A percentile compares a stretch with the other conserved stretches of the same genome.
These are phyloP conservation scores for Akanthomyces lecanii DNA, from an alignment of 2,329 filamentous ascomycete species.

Conservation along the genomic window DNA sequence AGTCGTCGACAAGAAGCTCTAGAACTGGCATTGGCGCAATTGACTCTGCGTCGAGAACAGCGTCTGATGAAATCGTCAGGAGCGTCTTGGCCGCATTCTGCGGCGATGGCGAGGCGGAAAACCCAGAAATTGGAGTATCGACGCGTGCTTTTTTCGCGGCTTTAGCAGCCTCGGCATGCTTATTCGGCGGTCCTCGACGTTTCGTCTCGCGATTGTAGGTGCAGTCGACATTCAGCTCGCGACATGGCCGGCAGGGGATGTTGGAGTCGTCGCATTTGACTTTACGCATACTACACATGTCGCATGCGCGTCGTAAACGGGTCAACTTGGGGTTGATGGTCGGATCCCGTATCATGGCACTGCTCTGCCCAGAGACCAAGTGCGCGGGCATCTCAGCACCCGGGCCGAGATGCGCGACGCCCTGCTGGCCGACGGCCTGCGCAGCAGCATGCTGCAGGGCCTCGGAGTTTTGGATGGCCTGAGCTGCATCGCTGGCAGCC, in stretches of 20 bases:
- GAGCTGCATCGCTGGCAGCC: constrained; percentile 42
- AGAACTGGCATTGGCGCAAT: constrained; percentile 68
- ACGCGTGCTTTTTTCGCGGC: constrained; percentile 46
- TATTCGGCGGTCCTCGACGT: constrained; percentile 55
- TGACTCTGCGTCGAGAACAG: constrained; percentile 56
- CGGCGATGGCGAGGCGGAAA: constrained; percentile 36
- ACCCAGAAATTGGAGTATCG: constrained; percentile 27
- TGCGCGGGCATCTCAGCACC: constrained; percentile 23
- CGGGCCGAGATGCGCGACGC: constrained; percentile 18
- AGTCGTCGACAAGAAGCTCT: constrained; percentile 70
- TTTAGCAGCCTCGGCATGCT: constrained; percentile 53
- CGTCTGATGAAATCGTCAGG: constrained; percentile 40
- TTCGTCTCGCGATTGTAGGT: constrained; percentile 56
- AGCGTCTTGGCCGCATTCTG: constrained; percentile 47
- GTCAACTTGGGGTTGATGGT: constrained; percentile 49
- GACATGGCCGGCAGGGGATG: constrained; percentile 54
- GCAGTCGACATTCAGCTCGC: constrained; percentile 54
- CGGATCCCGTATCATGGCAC: constrained; percentile 32
- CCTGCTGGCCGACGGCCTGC: constrained; percentile 32
- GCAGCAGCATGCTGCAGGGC: constrained; percentile 37
- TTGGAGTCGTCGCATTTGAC: constrained; percentile 57
- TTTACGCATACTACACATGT: constrained; percentile 59
- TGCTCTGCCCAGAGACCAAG: constrained; percentile 21
- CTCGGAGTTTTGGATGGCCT: constrained; percentile 36
- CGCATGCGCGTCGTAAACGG: constrained; percentile 54